Evolutionary conservation across 495 filamentous ascomycete species (phyloP).

Genomic region (Staphylotrichum longicolle): DNA sequence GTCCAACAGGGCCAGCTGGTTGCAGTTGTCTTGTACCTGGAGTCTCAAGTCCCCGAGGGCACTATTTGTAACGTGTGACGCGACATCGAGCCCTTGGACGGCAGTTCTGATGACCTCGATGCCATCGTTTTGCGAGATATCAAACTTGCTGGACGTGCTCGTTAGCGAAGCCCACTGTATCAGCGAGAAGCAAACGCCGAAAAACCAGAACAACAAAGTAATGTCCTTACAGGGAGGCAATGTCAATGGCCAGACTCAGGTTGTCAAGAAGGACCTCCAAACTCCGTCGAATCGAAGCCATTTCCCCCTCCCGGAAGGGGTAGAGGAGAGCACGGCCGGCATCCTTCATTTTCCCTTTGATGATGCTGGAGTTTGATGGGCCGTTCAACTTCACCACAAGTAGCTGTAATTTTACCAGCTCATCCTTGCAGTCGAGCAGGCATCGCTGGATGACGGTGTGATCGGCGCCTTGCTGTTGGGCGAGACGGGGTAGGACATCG

Average conservation of each 20-base stretch:
- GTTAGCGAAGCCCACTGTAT: not conserved
- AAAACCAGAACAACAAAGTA: no score
- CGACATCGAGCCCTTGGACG: not conserved
- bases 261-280: not conserved
- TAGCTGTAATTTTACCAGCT: not conserved
- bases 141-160: not conserved
- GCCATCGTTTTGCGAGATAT: not conserved
- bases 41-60: no score
- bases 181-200: no score
- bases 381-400: not conserved
- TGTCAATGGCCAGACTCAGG: conserved; percentile 1
- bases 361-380: not conserved
- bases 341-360: not conserved
- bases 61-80: not conserved
- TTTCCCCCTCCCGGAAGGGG: not conserved
- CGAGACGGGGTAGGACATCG: not conserved
- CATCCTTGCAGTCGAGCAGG: not conserved
- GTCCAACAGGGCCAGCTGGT: no score
- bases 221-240: not conserved
- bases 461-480: not conserved
- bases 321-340: not conserved
- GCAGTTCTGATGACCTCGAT: not conserved
- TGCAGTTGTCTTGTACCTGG: no score
- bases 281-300: not conserved
- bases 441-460: not conserved